These are phyloP conservation scores for Anacardium occidentale DNA, from an alignment of 345 rosid species.

Conservation along the genomic window DNA sequence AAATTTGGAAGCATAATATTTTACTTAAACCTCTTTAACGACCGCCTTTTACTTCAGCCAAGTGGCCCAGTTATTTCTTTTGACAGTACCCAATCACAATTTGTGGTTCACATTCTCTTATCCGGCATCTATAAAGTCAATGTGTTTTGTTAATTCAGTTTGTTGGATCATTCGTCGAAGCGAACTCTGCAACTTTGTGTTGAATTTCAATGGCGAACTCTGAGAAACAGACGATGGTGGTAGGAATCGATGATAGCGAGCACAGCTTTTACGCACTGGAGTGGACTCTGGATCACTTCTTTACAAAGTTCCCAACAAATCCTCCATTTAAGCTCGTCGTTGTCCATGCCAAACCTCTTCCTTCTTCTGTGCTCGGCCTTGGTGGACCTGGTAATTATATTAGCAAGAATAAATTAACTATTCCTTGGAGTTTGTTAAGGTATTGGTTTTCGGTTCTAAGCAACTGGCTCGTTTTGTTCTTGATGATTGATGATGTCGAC, in stretches of 20 bases:
- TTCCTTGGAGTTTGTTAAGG: not conserved
- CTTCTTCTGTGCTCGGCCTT: slow-evolving; percentile 57
- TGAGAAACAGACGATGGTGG: slow-evolving; percentile 54
- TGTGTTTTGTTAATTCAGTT: no score
- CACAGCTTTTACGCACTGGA: slow-evolving; percentile 75
- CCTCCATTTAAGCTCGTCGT: slow-evolving; percentile 72
- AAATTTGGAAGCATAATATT: no score
- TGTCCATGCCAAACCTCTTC: slow-evolving; percentile 75
- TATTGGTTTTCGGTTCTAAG: not conserved
- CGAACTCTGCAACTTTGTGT: not conserved
- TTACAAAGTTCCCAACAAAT: slow-evolving; percentile 49
- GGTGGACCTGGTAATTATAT: slow-evolving; percentile 65
- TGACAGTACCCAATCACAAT: no score
- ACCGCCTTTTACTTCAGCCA: no score
- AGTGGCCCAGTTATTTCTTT: no score
- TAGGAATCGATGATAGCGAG: slow-evolving; percentile 69
- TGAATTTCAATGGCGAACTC: slow-evolving; percentile 35
- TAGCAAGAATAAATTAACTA: not conserved
- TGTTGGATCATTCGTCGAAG: not conserved
- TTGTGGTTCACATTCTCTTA: no score
- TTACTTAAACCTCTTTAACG: no score
- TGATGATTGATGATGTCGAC: no score
- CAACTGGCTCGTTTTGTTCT: no score
- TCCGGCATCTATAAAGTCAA: no score
- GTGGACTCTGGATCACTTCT: slow-evolving; percentile 85